Base-by-base conservation (phyloP, 75 land plant species). In the Isoetes taiwanensis region DNA sequence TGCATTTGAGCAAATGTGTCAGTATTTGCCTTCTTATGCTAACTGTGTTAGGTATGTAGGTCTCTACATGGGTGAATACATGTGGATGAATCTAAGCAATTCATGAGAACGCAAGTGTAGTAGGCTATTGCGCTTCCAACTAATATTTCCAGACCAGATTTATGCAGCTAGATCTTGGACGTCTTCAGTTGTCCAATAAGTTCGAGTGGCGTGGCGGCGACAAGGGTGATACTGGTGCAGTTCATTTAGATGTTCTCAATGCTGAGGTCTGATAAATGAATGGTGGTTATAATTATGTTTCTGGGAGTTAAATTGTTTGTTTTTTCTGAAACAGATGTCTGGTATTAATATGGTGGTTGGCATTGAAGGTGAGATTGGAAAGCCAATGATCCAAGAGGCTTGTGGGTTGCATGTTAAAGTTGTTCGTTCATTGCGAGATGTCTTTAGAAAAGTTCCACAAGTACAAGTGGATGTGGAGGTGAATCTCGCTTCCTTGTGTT, bases 311-410 rank as follows among this genome's bases (percentile, higher is more conserved):
- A 32, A 35, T 0, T 38, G n/a, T 28, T 38, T 6, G 0, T 31
- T 23, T 55, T 69, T 39, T 39, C 25, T n/a, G 5, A 3, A 10
- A 33, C 81, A 93, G 99, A 81, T 93, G 30, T 61, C 73, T 30
- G 99, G 86, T 21, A 75, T 93, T 48, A 93, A 93, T 68, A 77
- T 93, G 90, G 77, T 78, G 43, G 90, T 93, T 40, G 96, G 96
- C 24, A 65, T 84, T 34, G 52, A 78, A 61, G 93, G 90, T 21
- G 32, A 28, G 60, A 23, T 76, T 27, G 99, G 99, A 4, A 82
- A 84, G 46, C 81, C 86, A 38, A 81, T 93, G 99, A 76, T 93
- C 30, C 73, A 69, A 32, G 89, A 84, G 66, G 81, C 72, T 31
- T 59, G 69, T 61, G 84, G 85, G 39, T 32, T 93, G 40, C 71